Conservation (phyloP, 2,329 filamentous ascomycete genomes). For the Botrytis tulipae region DNA sequence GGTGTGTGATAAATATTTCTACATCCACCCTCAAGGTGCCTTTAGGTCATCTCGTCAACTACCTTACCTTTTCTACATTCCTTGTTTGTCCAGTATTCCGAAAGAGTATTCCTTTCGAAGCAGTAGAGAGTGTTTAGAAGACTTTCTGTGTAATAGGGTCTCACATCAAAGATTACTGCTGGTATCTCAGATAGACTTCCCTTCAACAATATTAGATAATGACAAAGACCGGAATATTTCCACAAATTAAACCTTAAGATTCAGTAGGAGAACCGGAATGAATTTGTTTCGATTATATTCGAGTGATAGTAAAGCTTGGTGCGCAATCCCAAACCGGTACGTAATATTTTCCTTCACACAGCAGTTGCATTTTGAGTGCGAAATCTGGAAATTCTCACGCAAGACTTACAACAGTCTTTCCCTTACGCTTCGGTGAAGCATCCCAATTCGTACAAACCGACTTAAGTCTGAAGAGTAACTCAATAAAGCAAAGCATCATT, state of each 20-base stretch:
- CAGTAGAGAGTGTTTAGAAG: not conserved
- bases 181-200: not conserved
- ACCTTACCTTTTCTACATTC: not conserved
- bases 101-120: not conserved
- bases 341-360: not conserved
- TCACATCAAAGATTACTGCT: not conserved
- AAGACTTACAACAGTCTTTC: not conserved
- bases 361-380: not conserved
- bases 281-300: not conserved
- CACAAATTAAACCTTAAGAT: not conserved
- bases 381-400: not conserved
- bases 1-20: not conserved
- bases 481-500: not conserved
- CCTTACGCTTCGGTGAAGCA: not conserved
- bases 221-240: not conserved
- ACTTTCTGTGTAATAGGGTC: not conserved
- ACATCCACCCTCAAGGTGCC: not conserved
- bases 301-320: not conserved
- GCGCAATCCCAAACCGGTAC: not conserved
- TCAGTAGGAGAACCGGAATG: slow-evolving; percentile 7
- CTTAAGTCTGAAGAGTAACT: not conserved
- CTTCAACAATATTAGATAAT: not conserved
- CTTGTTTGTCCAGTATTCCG: not conserved
- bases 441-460: not conserved
- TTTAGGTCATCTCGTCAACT: not conserved